phyloP scores from a whole-genome alignment of 1,284 basidiomycete genomes.

The Trametes versicolor region DNA sequence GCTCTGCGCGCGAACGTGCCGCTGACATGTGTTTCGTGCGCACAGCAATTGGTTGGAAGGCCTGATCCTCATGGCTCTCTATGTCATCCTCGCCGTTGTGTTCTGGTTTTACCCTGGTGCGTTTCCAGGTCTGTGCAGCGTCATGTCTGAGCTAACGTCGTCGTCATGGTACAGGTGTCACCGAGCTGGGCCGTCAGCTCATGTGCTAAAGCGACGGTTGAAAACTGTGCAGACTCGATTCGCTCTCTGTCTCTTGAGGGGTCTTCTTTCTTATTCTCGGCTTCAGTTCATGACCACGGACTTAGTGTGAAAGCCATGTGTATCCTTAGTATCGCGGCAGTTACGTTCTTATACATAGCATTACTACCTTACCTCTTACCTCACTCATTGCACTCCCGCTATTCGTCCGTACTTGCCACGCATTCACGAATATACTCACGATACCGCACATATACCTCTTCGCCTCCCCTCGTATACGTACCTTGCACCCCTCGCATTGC shows the following conservation, averaged over 20 bases:
- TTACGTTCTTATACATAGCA: not conserved
- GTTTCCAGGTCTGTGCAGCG: not conserved
- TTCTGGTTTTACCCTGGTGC: slow-evolving; percentile 75
- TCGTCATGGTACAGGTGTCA: slow-evolving; percentile 3
- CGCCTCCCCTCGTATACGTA: not conserved
- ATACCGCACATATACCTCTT: not conserved
- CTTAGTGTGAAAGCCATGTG: not conserved
- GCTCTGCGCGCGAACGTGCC: slow-evolving; percentile 9
- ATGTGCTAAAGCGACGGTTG: slow-evolving; percentile 10
- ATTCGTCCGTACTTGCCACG: not conserved
- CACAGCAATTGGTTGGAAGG: slow-evolving; percentile 46
- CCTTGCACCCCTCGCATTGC: too few relatives aligned
- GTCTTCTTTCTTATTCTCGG: not conserved
- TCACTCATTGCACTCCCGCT: not conserved
- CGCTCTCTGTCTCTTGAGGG: not conserved
- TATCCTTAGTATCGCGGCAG: not conserved
- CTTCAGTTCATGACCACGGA: not conserved
- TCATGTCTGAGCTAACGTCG: not conserved
- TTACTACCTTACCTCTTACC: too few relatives aligned
- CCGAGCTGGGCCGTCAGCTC: slow-evolving; percentile 16
- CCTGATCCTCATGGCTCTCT: slow-evolving; percentile 64
- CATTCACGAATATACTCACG: not conserved
- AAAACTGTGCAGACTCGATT: not conserved
- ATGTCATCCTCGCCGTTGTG: slow-evolving; percentile 66
- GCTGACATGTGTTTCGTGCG: slow-evolving; percentile 20